Evolutionary conservation across 768 basidiomycete species (phyloP).

Genomic region (Phlebiopsis flavidoalba): DNA sequence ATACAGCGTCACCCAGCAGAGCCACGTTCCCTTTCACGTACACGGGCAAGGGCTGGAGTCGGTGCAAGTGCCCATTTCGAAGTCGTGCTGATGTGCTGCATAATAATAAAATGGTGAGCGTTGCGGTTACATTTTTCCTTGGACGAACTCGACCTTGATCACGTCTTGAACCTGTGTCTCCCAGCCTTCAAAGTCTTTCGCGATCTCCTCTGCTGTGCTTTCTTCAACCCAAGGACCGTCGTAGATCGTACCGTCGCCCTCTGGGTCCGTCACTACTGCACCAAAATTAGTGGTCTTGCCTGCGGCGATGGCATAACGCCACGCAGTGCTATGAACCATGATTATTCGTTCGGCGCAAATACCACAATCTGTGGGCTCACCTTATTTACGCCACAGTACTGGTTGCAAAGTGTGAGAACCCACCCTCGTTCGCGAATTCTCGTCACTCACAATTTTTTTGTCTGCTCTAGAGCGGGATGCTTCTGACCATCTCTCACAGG

Average conservation of each 20-base stretch:
- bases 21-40: conserved; percentile 21
- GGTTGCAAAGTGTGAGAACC: not conserved
- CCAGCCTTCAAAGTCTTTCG: conserved; percentile 24
- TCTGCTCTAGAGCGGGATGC: conserved; percentile 30
- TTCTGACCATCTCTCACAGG: conserved; percentile 13
- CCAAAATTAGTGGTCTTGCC: conserved; percentile 42
- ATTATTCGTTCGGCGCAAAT: not conserved
- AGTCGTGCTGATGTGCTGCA: conserved; percentile 22
- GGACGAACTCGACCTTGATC: conserved; percentile 13
- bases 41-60: conserved; percentile 21
- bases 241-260: conserved; percentile 26
- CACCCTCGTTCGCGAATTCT: not conserved
- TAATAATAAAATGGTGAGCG: not conserved
- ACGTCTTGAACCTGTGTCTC: conserved; percentile 24
- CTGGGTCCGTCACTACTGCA: conserved; percentile 33
- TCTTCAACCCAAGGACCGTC: conserved; percentile 23
- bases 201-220: conserved; percentile 19
- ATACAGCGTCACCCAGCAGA: conserved; percentile 21
- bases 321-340: not conserved
- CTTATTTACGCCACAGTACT: conserved; percentile 48
- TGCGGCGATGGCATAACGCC: conserved; percentile 28
- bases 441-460: conserved; percentile 40
- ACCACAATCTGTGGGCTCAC: conserved; percentile 15
- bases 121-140: not conserved
- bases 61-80: conserved; percentile 28